phyloP scores from a whole-genome alignment of 352 stramenopile genomes.

The Chrysophaeum taylorii region DNA sequence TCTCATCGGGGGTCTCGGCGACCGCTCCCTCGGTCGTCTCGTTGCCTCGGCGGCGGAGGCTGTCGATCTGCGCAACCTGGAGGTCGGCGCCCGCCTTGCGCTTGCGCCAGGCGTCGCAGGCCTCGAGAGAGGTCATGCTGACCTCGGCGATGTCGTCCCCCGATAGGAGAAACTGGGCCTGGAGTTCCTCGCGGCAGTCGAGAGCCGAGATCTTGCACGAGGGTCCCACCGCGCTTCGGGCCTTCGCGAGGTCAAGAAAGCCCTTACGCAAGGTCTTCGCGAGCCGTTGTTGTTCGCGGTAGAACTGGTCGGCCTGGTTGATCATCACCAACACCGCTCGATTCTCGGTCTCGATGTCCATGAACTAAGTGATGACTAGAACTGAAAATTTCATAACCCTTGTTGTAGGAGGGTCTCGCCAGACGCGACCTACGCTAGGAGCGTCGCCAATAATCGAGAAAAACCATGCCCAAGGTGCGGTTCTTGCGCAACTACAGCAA shows the following conservation, averaged over 20 bases:
- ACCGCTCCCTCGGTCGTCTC: neutral
- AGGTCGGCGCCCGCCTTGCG: neutral
- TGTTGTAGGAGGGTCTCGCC: too few relatives aligned
- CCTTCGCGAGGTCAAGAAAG: slow-evolving; percentile 11
- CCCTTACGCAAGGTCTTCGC: neutral
- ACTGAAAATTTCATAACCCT: too few relatives aligned
- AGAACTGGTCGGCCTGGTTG: neutral
- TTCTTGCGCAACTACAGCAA: slow-evolving; percentile 70
- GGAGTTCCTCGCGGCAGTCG: neutral
- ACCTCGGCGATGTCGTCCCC: neutral
- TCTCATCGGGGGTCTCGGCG: neutral
- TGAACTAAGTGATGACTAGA: too few relatives aligned
- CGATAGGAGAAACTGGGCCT: neutral
- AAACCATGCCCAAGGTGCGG: slow-evolving; percentile 35
- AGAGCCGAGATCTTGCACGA: neutral
- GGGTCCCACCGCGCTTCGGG: neutral
- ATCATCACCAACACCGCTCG: neutral
- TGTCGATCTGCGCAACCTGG: neutral
- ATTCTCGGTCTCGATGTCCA: too few relatives aligned
- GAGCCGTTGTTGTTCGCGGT: slow-evolving; percentile 7
- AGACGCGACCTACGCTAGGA: too few relatives aligned
- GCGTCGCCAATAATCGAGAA: too few relatives aligned
- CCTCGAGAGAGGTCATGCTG: neutral
- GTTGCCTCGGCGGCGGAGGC: neutral
- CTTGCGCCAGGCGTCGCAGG: neutral